These are phyloP conservation scores for Triglochin maritima DNA, from an alignment of 106 monocot species.

Conservation along the genomic window DNA sequence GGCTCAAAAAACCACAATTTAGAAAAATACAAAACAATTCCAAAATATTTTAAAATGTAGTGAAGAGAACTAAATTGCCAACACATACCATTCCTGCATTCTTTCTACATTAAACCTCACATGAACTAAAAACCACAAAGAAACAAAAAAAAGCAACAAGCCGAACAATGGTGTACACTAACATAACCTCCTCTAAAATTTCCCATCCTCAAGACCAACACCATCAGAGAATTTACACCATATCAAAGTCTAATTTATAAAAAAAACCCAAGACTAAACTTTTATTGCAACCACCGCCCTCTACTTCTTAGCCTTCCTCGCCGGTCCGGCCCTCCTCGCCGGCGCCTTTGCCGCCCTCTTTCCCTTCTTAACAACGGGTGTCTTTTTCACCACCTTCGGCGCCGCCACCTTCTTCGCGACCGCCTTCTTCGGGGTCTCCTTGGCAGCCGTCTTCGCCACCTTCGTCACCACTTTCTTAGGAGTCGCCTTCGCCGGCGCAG, in stretches of 20 bases:
- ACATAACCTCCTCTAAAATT: background rate
- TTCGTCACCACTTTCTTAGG: conserved; percentile 9
- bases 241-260: background rate
- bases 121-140: background rate
- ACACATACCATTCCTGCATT: background rate
- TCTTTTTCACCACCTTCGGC: conserved; percentile 3
- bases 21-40: no score
- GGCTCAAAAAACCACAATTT: no score
- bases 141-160: background rate
- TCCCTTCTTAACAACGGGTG: conserved; percentile 14
- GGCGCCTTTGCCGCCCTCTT: conserved; percentile 22
- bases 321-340: conserved; percentile 26
- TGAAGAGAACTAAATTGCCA: background rate
- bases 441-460: conserved; percentile 23
- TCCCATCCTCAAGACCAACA: background rate
- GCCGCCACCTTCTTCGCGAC: conserved; percentile 2
- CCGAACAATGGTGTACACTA: background rate
- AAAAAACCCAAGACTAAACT: background rate
- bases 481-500: conserved; percentile 11
- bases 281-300: background rate
- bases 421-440: conserved; percentile 25
- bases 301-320: conserved; percentile 42
- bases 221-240: background rate
- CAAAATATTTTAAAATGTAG: no score
- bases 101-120: background rate